phyloP scores from a whole-genome alignment of 305 asterid genomes.

The Fraxinus albicans region DNA sequence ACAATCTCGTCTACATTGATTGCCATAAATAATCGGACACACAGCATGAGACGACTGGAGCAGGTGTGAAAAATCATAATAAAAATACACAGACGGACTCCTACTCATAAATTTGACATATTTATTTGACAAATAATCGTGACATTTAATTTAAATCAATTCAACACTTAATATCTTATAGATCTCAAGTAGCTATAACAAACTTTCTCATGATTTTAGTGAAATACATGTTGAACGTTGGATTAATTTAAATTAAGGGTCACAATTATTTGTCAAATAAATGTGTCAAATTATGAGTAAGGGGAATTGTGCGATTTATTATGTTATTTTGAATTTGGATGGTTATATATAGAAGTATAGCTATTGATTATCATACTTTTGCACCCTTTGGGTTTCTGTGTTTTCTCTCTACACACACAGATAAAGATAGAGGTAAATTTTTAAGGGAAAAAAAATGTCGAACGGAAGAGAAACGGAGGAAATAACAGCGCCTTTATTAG shows the following conservation, averaged over 20 bases:
- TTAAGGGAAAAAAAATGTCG: background rate
- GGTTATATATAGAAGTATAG: background rate
- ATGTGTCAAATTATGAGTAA: no score
- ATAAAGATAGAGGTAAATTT: background rate
- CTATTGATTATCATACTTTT: background rate
- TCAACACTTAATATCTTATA: no score
- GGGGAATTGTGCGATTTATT: no score
- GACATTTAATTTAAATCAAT: no score
- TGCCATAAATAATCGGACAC: background rate
- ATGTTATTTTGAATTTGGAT: background rate
- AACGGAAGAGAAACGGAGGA: slow-evolving; percentile 25
- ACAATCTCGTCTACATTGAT: background rate
- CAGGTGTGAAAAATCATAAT: background rate
- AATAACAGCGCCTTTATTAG: slow-evolving; percentile 40
- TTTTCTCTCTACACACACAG: background rate
- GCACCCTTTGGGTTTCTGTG: background rate
- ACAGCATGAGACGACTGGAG: background rate
- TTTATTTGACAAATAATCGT: no score
- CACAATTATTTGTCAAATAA: no score
- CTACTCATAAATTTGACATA: no score
- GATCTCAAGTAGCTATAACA: no score
- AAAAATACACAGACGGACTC: no score
- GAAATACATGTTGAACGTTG: no score
- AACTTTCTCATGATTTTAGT: no score
- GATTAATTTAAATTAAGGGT: no score